Evolutionary conservation across 495 filamentous ascomycete species (phyloP).

Genomic region (Clavariopsis aquatica): DNA sequence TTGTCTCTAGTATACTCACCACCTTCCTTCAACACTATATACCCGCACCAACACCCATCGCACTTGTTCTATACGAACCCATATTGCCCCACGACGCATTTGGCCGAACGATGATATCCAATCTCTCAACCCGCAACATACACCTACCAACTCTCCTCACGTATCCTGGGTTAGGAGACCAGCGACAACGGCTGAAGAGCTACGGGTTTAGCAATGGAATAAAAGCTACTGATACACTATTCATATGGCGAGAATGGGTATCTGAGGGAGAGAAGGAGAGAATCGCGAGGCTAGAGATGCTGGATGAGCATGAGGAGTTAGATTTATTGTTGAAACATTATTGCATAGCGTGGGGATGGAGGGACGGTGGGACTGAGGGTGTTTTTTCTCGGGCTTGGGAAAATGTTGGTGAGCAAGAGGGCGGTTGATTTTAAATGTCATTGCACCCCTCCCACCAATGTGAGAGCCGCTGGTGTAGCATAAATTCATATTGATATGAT

Average conservation of each 20-base stretch:
- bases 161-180: constrained; percentile 65
- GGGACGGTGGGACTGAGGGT: constrained; percentile 46
- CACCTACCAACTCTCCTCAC: constrained; percentile 76
- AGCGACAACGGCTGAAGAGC: constrained; percentile 63
- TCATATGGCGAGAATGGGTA: constrained; percentile 77
- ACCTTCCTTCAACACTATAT: constrained; percentile 63
- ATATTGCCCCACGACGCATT: constrained; percentile 81
- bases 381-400: constrained; percentile 37
- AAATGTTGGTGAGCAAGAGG: constrained; percentile 13
- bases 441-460: too few species aligned
- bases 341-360: constrained; percentile 83
- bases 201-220: constrained; percentile 60
- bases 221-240: constrained; percentile 67
- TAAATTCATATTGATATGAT: too few species aligned
- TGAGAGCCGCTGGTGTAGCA: too few species aligned
- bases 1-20: constrained; percentile 63
- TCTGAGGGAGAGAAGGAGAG: constrained; percentile 71
- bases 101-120: constrained; percentile 85
- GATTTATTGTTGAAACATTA: constrained; percentile 84
- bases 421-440: constrained; percentile 15
- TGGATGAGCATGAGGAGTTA: constrained; percentile 98
- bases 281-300: constrained; percentile 75
- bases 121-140: constrained; percentile 82
- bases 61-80: constrained; percentile 84
- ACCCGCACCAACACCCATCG: constrained; percentile 51